Base-by-base conservation (phyloP, 805 yeast genomes). In the Priceomyces carsonii region DNA sequence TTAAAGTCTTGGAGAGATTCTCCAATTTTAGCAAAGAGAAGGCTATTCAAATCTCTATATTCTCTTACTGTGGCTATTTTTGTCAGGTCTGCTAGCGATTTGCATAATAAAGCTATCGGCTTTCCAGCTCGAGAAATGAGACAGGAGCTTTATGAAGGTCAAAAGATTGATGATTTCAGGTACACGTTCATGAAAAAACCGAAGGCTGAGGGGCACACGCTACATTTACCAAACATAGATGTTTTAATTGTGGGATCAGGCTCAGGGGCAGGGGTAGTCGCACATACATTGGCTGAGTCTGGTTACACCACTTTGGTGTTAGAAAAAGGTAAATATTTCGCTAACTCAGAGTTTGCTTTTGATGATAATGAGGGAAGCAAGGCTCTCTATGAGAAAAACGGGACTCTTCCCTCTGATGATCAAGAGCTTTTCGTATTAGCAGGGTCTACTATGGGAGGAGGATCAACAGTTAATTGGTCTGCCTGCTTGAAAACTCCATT, bases 391-490 rank as follows among this genome's bases (percentile, higher is more conserved):
- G 79, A 76, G 47, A 37, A 42, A 6, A 50, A 53, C 1, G 79
- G 77, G 2, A 32, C 49, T 2, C 5, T 74, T 3, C 33, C 61
- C n/a, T 44, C 71, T 6, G 34, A 25, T 6, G 66, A 64, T 41
- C 62, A 59, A 29, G 63, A 63, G 29, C 32, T 65, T 9, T 37
- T 59, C 8, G 41, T 73, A 3, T 48, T 75, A 29, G 78, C 80
- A 0, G 82, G 80, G 5, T 44, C 78, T 2, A 73, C 76, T 0
- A 70, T 77, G 36, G 82, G 82, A 5, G 82, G 81, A 9, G 81
- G 81, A 5, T 61, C 77, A 5, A 73, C 80, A 9, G 70, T 77
- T 27, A 77, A 77, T 55, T 77, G 82, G 82, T 67, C 74, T 8
- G 80, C 80, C 12, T 61, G 73, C 38, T 46, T 77, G 36, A 63